phyloP scores from a whole-genome alignment of 371 early-diverging fungal genomes.

The Phascolomyces articulosus region DNA sequence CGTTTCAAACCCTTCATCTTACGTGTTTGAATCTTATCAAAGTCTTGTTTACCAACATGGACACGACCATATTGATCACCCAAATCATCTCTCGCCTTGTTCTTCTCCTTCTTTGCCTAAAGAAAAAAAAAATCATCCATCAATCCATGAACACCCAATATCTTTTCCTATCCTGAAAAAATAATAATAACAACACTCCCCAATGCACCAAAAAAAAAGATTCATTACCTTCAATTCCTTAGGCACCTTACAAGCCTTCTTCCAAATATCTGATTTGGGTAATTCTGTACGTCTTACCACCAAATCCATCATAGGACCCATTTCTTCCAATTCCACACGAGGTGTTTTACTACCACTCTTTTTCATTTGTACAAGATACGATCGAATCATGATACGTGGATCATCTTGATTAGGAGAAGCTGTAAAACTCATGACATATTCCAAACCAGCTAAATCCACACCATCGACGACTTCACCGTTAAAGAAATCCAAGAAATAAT shows the following conservation, averaged over 20 bases:
- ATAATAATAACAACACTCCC: not conserved
- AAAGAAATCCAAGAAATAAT: slow-evolving; percentile 90
- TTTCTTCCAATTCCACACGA: slow-evolving; percentile 89
- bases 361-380: slow-evolving; percentile 82
- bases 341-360: slow-evolving; percentile 88
- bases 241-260: slow-evolving; percentile 80
- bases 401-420: slow-evolving; percentile 59
- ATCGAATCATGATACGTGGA: slow-evolving; percentile 74
- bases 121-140: not conserved
- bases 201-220: not conserved
- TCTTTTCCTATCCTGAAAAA: too few relatives aligned
- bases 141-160: too few relatives aligned
- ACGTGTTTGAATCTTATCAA: slow-evolving; percentile 91
- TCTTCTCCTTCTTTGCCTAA: slow-evolving; percentile 89
- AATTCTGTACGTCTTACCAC: slow-evolving; percentile 73
- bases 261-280: slow-evolving; percentile 83
- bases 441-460: slow-evolving; percentile 87
- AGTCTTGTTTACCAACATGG: slow-evolving; percentile 91
- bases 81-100: slow-evolving; percentile 83
- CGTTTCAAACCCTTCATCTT: slow-evolving; percentile 98
- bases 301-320: slow-evolving; percentile 93
- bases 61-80: slow-evolving; percentile 93
- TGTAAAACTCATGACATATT: slow-evolving; percentile 87
- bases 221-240: slow-evolving; percentile 82
- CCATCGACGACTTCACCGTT: slow-evolving; percentile 75